Evolutionary conservation across 2,329 filamentous ascomycete genomes (phyloP).

Genomic region (Samsoniella hepiali): DNA sequence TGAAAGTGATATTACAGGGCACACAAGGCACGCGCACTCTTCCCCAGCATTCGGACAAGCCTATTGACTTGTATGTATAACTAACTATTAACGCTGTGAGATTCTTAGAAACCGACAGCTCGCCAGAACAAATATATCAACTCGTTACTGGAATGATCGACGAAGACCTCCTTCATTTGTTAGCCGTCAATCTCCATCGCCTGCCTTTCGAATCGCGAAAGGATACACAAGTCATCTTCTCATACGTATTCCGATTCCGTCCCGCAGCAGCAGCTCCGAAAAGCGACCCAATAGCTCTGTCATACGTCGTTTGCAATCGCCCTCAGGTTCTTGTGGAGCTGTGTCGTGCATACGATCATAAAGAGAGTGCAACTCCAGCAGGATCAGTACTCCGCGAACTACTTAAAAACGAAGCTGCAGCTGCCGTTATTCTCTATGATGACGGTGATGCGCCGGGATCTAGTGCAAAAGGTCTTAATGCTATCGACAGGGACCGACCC

Average conservation of each 20-base stretch:
- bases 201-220: conserved; percentile 95
- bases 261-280: conserved; percentile 63
- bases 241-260: conserved; percentile 88
- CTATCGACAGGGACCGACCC: conserved; percentile 70
- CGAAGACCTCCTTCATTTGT: conserved; percentile 81
- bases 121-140: conserved; percentile 82
- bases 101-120: conserved; percentile 71
- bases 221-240: conserved; percentile 93
- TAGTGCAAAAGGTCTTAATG: conserved; percentile 70
- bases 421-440: conserved; percentile 89
- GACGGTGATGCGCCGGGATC: conserved; percentile 71
- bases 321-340: conserved; percentile 85
- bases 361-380: conserved; percentile 87
- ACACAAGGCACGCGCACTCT: conserved; percentile 65
- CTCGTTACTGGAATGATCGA: conserved; percentile 81
- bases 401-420: conserved; percentile 83
- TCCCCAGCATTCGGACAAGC: neutral
- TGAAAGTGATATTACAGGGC: conserved; percentile 91
- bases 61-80: neutral
- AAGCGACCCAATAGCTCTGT: conserved; percentile 77
- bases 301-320: conserved; percentile 81
- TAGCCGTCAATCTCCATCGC: conserved; percentile 77
- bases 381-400: conserved; percentile 87
- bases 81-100: neutral
- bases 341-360: conserved; percentile 84